These are phyloP conservation scores for Tephrocybe sp. DNA, from an alignment of 768 basidiomycete species.

Conservation along the genomic window DNA sequence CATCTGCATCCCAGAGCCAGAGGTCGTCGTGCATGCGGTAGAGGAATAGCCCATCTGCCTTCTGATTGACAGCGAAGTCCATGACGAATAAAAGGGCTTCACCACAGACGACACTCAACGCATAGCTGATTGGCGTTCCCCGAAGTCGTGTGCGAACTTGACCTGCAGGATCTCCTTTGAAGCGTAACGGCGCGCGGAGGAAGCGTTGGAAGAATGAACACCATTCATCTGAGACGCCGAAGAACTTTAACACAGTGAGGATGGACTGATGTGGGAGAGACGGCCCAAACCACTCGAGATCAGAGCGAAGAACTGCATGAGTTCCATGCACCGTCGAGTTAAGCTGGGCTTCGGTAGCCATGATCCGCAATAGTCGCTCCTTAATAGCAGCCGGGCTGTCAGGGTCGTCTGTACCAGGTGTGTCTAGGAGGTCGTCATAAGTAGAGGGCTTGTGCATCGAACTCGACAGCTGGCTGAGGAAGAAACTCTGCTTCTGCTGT, in stretches of 20 bases:
- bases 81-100: conserved; percentile 41
- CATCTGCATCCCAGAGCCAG: conserved; percentile 38
- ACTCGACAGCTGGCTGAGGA: conserved; percentile 32
- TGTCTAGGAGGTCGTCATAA: conserved; percentile 25
- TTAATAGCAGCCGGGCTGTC: conserved; percentile 24
- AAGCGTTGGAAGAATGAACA: conserved; percentile 23
- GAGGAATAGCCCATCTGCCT: conserved; percentile 36
- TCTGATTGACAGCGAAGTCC: conserved; percentile 47
- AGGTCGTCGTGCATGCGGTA: conserved; percentile 46
- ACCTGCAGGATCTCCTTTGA: conserved; percentile 8
- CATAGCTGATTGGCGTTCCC: conserved; percentile 41
- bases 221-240: conserved; percentile 37
- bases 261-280: conserved; percentile 40
- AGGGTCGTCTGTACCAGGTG: conserved; percentile 19
- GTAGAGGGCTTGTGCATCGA: conserved; percentile 10
- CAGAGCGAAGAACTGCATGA: conserved; percentile 35
- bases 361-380: conserved; percentile 36
- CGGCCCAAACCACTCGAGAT: conserved; percentile 42
- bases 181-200: conserved; percentile 15
- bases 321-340: conserved; percentile 32
- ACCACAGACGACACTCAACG: conserved; percentile 37
- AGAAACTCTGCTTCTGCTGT: conserved; percentile 25
- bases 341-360: conserved; percentile 38
- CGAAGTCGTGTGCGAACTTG: conserved; percentile 19
- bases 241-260: conserved; percentile 33